Evolutionary conservation across 495 filamentous ascomycete species (phyloP), one percentile per base, ranked within the genome.

Genomic region (Hypoxylon intermedium): DNA sequence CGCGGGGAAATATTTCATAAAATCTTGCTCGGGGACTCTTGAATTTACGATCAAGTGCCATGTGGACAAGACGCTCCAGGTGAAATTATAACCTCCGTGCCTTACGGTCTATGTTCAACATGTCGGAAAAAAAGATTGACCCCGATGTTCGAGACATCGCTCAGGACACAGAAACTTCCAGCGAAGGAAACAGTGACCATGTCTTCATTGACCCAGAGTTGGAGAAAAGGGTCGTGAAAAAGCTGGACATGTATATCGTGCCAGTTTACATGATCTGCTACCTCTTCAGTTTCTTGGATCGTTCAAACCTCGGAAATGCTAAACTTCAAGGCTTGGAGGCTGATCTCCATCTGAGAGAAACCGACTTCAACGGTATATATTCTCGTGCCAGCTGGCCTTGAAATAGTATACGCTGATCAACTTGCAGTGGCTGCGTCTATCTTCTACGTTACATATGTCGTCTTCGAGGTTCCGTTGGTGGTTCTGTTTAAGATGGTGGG

Each of bases 391-490:
- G 2, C 30, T 33, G 30, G 38, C 90, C 87, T 65, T 20, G 6
- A 2, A 6, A 21, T 9, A 20, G n/a, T 30, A 5, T 3, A 2
- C 6, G 18, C 1, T 21, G 12, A 20, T 4, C 36, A 65, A 23
- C 81, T 89, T 69, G 90, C 89, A 67, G 82, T 80, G 1, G 75
- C 82, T 7, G 78, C 92, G 0, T 84, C 85, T 16, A 85, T 93
- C 60, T 92, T 93, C 76, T 95, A 93, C 77, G 82, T 91, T 38
- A 91, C 87, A 13, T 95, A 95, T 70, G 76, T 87, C 15, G 71
- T 87, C 37, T 87, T 88, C 51, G 90, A 93, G 76, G 86, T 89
- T 0, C 66, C 89, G 40, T 92, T 88, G 28, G 91, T 92, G 60
- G 62, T 95, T 47, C 67, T 94, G 11, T 80, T 95, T 43, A 93